Conservation (phyloP, 2,329 filamentous ascomycete genomes). For the Lachnellula subtilissima region DNA sequence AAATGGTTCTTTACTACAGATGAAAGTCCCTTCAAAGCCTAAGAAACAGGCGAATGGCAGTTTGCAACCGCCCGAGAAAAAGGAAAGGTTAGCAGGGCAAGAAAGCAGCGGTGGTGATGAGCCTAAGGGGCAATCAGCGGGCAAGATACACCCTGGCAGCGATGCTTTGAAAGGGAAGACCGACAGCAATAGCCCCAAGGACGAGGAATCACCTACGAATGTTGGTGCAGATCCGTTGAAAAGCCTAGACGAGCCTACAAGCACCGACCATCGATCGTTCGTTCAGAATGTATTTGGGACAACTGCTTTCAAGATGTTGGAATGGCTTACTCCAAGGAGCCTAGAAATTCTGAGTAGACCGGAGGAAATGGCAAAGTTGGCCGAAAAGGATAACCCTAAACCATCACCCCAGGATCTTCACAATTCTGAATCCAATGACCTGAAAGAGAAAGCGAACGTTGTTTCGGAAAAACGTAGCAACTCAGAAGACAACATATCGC, state of each 20-base stretch:
- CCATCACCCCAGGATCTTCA: not conserved
- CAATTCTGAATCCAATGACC: not conserved
- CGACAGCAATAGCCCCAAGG: not conserved
- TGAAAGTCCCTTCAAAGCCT: slow-evolving; percentile 1
- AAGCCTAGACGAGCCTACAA: slow-evolving; percentile 25
- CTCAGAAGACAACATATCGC: no score
- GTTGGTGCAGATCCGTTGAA: not conserved
- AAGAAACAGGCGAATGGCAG: not conserved
- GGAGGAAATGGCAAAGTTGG: not conserved
- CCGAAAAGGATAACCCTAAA: not conserved
- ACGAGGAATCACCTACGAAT: not conserved
- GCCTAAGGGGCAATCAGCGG: not conserved
- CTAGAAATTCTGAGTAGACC: slow-evolving; percentile 19
- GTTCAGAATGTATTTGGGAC: slow-evolving; percentile 62
- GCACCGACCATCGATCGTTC: slow-evolving; percentile 57
- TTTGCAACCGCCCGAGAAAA: not conserved
- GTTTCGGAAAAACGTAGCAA: no score
- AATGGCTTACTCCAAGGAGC: slow-evolving; percentile 60
- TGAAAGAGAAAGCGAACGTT: no score
- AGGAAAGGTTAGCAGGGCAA: not conserved
- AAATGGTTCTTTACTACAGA: slow-evolving; percentile 7
- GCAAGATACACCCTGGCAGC: not conserved
- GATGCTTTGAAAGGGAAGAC: not conserved
- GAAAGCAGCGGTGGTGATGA: not conserved
- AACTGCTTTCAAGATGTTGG: slow-evolving; percentile 63